A percentile compares a stretch with the other conserved stretches of the same genome.
phyloP scores from a whole-genome alignment of 805 yeast species.

The Pichia phayaonensis region DNA sequence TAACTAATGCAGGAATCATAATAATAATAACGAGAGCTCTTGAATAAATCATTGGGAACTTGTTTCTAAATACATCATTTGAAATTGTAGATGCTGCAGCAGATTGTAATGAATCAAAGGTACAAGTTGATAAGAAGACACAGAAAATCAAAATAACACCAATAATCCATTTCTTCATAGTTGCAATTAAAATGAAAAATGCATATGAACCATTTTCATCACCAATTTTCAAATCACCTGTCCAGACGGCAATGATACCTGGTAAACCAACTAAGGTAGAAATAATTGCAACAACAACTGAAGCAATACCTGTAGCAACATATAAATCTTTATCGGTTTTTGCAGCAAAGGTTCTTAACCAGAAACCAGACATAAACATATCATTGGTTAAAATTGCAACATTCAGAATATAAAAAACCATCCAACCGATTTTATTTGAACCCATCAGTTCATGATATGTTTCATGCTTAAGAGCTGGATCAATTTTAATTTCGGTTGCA shows the following conservation, averaged over 20 bases:
- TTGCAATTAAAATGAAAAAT: conserved; percentile 59
- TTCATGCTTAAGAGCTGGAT: conserved; percentile 50
- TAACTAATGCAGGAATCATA: conserved; percentile 82
- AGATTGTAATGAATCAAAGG: conserved; percentile 82
- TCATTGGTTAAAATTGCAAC: conserved; percentile 89
- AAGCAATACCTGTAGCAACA: conserved; percentile 71
- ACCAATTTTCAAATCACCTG: conserved; percentile 50
- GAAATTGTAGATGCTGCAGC: conserved; percentile 85
- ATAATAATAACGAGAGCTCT: conserved; percentile 64
- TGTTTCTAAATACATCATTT: conserved; percentile 84
- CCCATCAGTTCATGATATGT: conserved; percentile 59
- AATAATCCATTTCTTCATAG: conserved; percentile 79
- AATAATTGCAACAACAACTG: conserved; percentile 54
- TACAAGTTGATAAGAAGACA: conserved; percentile 72
- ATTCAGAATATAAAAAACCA: conserved; percentile 71
- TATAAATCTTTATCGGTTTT: conserved; percentile 64
- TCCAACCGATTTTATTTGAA: conserved; percentile 77
- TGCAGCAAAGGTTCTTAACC: conserved; percentile 92
- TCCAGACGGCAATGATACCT: conserved; percentile 89
- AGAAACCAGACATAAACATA: conserved; percentile 83
- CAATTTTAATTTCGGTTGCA: conserved; percentile 61
- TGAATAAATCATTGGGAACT: conserved; percentile 54
- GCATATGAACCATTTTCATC: conserved; percentile 58
- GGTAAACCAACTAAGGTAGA: conserved; percentile 71
- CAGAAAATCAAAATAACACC: conserved; percentile 76